These are phyloP conservation scores for Saccharum spontaneum DNA, from an alignment of 176 grass and related monocot genomes.

Conservation along the genomic window DNA sequence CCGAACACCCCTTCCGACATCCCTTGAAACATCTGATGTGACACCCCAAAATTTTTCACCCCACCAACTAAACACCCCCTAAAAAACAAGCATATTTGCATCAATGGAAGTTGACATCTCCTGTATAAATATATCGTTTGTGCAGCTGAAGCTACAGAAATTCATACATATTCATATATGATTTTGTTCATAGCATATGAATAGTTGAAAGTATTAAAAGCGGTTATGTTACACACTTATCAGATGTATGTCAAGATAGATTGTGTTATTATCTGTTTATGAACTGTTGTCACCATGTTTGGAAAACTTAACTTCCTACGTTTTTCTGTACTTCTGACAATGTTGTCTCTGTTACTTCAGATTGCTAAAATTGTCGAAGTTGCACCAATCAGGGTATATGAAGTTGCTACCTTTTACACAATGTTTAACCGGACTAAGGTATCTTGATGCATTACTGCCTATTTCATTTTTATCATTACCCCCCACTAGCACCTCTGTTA, in stretches of 20 bases:
- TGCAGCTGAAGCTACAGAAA: background rate
- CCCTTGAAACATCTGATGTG: no score
- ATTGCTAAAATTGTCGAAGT: conserved; percentile 87
- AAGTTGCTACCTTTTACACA: conserved; percentile 99
- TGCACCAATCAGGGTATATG: conserved; percentile 91
- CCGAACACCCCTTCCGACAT: no score
- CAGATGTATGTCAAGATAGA: background rate
- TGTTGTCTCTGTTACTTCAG: conserved; percentile 43
- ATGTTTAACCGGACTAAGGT: conserved; percentile 98
- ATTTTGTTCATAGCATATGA: background rate
- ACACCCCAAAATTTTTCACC: no score
- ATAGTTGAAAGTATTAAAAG: background rate
- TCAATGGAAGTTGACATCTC: background rate
- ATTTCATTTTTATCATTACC: background rate
- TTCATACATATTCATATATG: background rate
- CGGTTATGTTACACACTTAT: background rate
- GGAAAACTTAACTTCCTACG: background rate
- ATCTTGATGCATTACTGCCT: conserved; percentile 24
- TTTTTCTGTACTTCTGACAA: background rate
- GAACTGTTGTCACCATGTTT: background rate
- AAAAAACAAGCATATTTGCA: background rate
- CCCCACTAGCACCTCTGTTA: background rate
- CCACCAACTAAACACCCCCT: no score
- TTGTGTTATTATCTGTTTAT: background rate
- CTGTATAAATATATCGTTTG: background rate